Evolutionary conservation across 2,329 filamentous ascomycete genomes (phyloP), one percentile per base, ranked within the genome.

Genomic region (Claviceps monticola): DNA sequence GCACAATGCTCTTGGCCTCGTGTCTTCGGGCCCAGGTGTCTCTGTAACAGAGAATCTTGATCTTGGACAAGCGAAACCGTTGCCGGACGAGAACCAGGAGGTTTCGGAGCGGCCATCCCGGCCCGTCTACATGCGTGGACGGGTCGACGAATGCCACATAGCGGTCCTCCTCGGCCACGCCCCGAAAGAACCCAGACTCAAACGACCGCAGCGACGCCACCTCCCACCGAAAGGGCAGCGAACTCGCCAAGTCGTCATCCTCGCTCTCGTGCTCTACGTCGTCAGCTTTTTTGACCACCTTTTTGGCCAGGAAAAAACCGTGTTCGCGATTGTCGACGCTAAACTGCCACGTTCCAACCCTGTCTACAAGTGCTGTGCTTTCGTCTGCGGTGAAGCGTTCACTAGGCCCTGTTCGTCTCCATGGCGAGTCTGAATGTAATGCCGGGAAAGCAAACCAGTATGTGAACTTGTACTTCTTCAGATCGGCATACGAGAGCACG

Each of bases 371-470:
- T 6, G 80, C 76, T 2, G 82, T 83, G 53, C 84, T 91, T 66
- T 97, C 91, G 55, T 78, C 72, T 2, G 76, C 63, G 2, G 74
- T 79, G 47, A 97, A 69, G 47, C 66, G 74, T 50, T 72, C 68
- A 47, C 79, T 71, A 8, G 72, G 72, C 2, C 73, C 76, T 2
- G 74, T 67, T 49, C 83, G 73, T 59, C 79, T 83, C 93, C 93
- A 98, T 29, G 77, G 74, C 1, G 88, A 88, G 51, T 91, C 84
- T 4, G 91, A 95, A 64, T 95, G 90, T 45, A 98, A 75, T 16
- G 91, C 89, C 1, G 93, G 93, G 62, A 95, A 98, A 5, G 86
- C 91, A 67, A 97, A 97, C 82, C 94, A 95, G 69, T 97, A 97
- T n/a, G 85, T 88, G 65, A 97, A 96, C 56, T 84, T 88, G 71